Base-by-base conservation (phyloP, 1,284 basidiomycete genomes). In the Ceratobasidium papillatum region DNA sequence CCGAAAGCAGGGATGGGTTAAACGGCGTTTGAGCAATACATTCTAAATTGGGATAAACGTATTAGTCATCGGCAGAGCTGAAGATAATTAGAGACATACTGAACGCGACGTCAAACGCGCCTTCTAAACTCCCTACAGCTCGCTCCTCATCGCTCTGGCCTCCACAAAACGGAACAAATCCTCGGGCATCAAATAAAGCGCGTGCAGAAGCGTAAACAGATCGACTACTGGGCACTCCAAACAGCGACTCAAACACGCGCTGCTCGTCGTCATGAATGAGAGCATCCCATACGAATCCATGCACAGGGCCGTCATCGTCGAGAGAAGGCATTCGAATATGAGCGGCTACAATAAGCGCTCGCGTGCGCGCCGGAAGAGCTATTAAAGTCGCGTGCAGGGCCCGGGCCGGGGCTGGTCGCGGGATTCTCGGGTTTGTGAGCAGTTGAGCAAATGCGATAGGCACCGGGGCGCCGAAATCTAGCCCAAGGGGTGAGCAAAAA, bases 371-470 rank as follows among this genome's bases (percentile, higher is more conserved):
- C 3, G 56, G 56, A 45, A 72, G 69, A 38, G 69, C 38, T 3
- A 17, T 27, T 1, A 72, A 56, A 14, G 56, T 49, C 30, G 54
- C 56, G 56, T 72, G 69, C 43, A 72, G 32, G 56, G 69, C 69
- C 43, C 69, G 69, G 54, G 69, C 69, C 56, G 69, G 69, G 58
- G 69, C 69, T 32, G 69, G 69, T 17, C 69, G 41, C 54, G 69
- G 69, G 36, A 72, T 72, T 38, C 69, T 41, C 56, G 69, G 69
- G 38, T 72, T 72, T 38, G 69, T 72, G 69, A 72, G 69, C 12
- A 72, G 69, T 32, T 72, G 69, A 22, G 69, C 69, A 36, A 72
- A 72, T 8, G 69, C 54, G 43, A 72, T 43, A 22, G 69, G 69
- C n/a, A 72, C 56, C 1, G 56, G 58, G 56, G 69, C 69, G 19